Conservation (phyloP, 306 rosid genomes). For the Citrullus amarus region DNA sequence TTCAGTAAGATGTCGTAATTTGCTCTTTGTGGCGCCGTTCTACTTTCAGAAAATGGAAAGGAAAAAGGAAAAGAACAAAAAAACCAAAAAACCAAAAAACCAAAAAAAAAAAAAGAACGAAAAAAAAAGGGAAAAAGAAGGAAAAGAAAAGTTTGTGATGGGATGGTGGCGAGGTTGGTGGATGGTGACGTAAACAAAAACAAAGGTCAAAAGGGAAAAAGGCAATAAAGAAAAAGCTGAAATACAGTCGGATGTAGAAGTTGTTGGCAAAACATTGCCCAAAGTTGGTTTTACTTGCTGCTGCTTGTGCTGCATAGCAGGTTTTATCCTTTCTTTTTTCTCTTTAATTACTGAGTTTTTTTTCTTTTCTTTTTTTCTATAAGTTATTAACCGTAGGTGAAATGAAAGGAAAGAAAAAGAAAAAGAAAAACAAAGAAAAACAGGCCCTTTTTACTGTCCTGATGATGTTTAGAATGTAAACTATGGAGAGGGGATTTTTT, state of each 20-base stretch:
- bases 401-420: neutral
- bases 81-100: neutral
- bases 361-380: neutral
- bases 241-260: constrained; percentile 3
- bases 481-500: constrained; percentile 19
- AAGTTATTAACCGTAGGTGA: constrained; percentile 17
- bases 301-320: constrained; percentile 17
- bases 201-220: neutral
- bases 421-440: neutral
- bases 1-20: neutral
- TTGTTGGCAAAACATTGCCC: neutral
- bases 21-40: neutral
- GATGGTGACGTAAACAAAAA: neutral
- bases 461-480: constrained; percentile 26
- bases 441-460: constrained; percentile 55
- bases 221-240: neutral
- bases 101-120: too few species aligned
- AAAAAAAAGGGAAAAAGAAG: neutral
- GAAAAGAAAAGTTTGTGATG: neutral
- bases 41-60: neutral
- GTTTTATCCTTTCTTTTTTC: constrained; percentile 11
- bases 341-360: neutral
- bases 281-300: neutral
- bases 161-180: neutral
- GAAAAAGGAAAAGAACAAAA: neutral